These are phyloP conservation scores for Nepenthes mirabilis DNA, from an alignment of 148 eudicot genomes.

Conservation along the genomic window DNA sequence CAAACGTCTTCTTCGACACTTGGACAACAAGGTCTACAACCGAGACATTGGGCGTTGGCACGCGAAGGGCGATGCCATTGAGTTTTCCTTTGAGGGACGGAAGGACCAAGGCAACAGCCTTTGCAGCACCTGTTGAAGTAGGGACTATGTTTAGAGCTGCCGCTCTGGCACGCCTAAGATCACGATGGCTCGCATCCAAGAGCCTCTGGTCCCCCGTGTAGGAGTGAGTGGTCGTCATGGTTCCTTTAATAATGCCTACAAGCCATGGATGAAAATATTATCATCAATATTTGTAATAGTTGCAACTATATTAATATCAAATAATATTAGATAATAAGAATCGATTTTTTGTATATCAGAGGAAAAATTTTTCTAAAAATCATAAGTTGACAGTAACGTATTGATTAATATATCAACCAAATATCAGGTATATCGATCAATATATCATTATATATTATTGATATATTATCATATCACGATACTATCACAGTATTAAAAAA, in stretches of 20 bases:
- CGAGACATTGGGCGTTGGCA: conserved; percentile 93
- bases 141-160: conserved; percentile 99
- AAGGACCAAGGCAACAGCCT: conserved; percentile 92
- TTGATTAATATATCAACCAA: too few species aligned
- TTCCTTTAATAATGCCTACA: conserved; percentile 65
- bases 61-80: conserved; percentile 98
- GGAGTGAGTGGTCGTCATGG: conserved; percentile 99
- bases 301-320: too few species aligned
- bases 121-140: conserved; percentile 95
- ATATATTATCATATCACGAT: too few species aligned
- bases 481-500: too few species aligned
- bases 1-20: conserved; percentile 83
- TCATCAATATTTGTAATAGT: too few species aligned
- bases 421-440: too few species aligned
- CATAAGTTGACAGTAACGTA: too few species aligned
- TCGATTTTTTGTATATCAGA: too few species aligned
- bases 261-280: too few species aligned
- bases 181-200: conserved; percentile 97
- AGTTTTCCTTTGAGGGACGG: conserved; percentile 89
- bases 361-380: too few species aligned
- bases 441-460: too few species aligned
- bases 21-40: conserved; percentile 96
- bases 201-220: conserved; percentile 99
- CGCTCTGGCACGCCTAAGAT: conserved; percentile 87
- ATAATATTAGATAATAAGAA: too few species aligned